Evolutionary conservation across 73 alveolate species (phyloP).

Genomic region (Stentor roeselii): DNA sequence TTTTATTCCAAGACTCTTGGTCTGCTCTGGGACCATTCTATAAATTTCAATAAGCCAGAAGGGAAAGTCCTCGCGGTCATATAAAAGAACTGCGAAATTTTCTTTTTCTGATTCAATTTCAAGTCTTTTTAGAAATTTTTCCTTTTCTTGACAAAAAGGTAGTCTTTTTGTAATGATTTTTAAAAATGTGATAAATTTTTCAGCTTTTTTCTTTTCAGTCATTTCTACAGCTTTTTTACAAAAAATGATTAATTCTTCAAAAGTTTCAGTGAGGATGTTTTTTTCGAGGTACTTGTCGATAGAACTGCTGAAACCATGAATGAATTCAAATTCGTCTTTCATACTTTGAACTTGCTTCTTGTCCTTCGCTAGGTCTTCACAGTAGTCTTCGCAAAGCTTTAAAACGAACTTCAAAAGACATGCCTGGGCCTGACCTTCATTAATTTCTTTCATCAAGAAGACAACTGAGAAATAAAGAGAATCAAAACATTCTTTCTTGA

Average conservation of each 20-base stretch:
- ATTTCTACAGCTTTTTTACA: not conserved
- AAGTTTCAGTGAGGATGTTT: not conserved
- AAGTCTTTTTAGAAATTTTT: not conserved
- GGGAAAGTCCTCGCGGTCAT: not conserved
- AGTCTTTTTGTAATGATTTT: not conserved
- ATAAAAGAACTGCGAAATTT: not conserved
- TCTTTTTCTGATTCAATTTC: not conserved
- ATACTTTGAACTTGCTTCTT: not conserved
- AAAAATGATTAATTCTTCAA: not conserved
- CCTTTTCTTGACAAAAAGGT: not conserved
- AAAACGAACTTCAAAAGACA: not conserved
- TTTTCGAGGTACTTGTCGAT: not conserved
- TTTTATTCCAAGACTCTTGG: not conserved
- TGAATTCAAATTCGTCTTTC: slow-evolving; percentile 7
- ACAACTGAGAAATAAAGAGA: not conserved
- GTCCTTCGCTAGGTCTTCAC: not conserved
- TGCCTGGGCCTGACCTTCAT: not conserved
- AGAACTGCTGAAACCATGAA: not conserved
- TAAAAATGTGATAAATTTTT: not conserved
- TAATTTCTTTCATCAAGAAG: not conserved
- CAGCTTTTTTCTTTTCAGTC: not conserved
- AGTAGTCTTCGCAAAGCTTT: not conserved
- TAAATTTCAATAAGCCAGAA: not conserved
- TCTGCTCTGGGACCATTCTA: not conserved
- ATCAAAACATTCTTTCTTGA: not conserved